Percentiles rank a stretch among this genome's conserved stretches.
phyloP scores from a whole-genome alignment of 1,284 basidiomycete species.

The Apiotrichum montevideense region DNA sequence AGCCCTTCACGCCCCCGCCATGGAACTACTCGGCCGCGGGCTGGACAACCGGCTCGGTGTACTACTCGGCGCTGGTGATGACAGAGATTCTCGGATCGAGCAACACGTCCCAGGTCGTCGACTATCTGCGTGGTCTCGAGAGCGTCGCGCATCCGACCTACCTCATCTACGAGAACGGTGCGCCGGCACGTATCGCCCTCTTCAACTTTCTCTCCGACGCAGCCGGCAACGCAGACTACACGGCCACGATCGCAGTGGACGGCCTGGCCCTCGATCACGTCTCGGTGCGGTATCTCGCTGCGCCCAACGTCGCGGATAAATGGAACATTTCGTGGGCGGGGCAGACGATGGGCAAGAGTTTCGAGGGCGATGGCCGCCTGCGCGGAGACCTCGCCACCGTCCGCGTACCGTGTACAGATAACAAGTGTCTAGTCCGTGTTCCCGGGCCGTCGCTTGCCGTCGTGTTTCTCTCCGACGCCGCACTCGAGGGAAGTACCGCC shows the following conservation, averaged over 20 bases:
- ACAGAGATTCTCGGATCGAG: conserved; percentile 62
- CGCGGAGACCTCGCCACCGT: conserved; percentile 53
- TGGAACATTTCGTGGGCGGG: conserved; percentile 66
- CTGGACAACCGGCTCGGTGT: conserved; percentile 52
- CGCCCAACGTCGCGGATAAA: conserved; percentile 55
- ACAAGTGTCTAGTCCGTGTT: conserved; percentile 58
- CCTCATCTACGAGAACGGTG: conserved; percentile 56
- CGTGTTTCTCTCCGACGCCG: conserved; percentile 59
- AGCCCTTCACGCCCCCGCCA: conserved; percentile 48
- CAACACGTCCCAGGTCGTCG: conserved; percentile 57
- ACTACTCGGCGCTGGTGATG: conserved; percentile 62
- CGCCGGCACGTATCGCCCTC: conserved; percentile 56
- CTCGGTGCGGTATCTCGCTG: conserved; percentile 45
- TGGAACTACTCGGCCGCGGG: conserved; percentile 20
- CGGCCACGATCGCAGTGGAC: conserved; percentile 9
- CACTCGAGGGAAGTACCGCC: conserved; percentile 47
- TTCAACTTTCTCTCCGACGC: conserved; percentile 57
- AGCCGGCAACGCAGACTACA: conserved; percentile 47
- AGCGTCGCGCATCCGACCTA: conserved; percentile 62
- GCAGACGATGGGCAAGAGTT: conserved; percentile 62
- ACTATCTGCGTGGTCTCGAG: conserved; percentile 31
- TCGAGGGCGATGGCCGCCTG: conserved; percentile 60
- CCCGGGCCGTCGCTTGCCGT: conserved; percentile 66
- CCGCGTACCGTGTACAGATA: conserved; percentile 54
- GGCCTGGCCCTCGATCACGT: conserved; percentile 10